Percentiles rank a stretch among this genome's conserved stretches.
phyloP scores from a whole-genome alignment of 1,284 basidiomycete genomes.

The Rhodotorula glutinis region DNA sequence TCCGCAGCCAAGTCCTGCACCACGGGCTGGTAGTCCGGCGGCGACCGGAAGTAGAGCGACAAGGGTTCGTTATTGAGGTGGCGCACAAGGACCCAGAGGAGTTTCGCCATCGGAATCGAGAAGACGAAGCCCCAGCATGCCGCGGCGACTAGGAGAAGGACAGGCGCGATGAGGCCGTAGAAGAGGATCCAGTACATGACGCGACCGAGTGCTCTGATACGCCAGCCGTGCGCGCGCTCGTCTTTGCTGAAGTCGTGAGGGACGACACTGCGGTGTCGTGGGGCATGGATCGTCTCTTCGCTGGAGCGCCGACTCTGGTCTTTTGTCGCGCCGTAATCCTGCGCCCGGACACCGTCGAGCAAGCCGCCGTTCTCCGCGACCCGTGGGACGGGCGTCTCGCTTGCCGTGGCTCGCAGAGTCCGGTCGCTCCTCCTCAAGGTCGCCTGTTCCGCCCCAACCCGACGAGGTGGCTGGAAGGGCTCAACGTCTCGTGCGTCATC shows the following conservation, averaged over 20 bases:
- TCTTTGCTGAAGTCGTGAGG: conserved; percentile 31
- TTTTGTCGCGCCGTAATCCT: background rate
- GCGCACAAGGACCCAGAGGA: conserved; percentile 88
- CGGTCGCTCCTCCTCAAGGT: conserved; percentile 6
- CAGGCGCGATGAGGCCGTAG: conserved; percentile 73
- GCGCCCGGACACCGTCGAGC: conserved; percentile 6
- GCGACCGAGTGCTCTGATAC: conserved; percentile 52
- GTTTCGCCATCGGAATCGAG: conserved; percentile 96
- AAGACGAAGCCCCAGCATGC: conserved; percentile 91
- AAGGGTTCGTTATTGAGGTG: conserved; percentile 77
- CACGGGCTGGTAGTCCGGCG: conserved; percentile 54
- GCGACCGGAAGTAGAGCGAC: conserved; percentile 85
- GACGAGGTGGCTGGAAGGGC: conserved; percentile 20
- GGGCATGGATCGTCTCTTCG: conserved; percentile 27
- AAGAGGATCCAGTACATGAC: conserved; percentile 76
- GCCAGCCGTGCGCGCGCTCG: conserved; percentile 34
- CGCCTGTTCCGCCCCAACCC: conserved; percentile 27
- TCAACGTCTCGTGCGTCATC: conserved; percentile 41
- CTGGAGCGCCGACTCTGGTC: conserved; percentile 20
- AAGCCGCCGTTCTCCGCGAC: conserved; percentile 14
- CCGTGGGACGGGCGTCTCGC: conserved; percentile 1
- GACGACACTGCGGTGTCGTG: background rate
- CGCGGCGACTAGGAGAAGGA: conserved; percentile 79
- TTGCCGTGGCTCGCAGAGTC: conserved; percentile 2
- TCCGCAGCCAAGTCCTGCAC: conserved; percentile 31